Base-by-base conservation (phyloP, 805 yeast genomes). In the Spathaspora arborariae region DNA sequence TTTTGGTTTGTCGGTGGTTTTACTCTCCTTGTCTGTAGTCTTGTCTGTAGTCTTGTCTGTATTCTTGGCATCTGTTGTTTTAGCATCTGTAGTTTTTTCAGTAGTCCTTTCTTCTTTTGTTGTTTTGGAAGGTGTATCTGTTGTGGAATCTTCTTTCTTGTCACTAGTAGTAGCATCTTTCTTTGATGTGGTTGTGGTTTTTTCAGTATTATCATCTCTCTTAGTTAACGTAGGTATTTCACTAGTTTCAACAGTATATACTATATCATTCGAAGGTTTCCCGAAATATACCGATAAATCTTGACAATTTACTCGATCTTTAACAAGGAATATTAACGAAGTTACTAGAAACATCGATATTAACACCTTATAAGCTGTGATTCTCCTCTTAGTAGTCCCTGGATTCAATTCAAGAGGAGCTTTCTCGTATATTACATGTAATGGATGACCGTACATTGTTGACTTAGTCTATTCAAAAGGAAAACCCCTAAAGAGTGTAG, bases 361-460 rank as follows among this genome's bases (percentile, higher is more conserved):
- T 9, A 37, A 20, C 27, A 20, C 21, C 21, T 37, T 37, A 8
- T 20, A 20, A n/a, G n/a, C 15, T 11, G 26, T 37, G 15, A 15
- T 8, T 15, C 21, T 37, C n/a, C 27, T 37, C 22, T 10, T 20
- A 11, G 24, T 26, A 3, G 20, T 37, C 21, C 21, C 21, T 2
- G 26, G 24, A 13, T 21, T 20, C 11, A 26, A 40, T n/a, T 40
- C 42, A 26, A 40, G 42, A 18, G 42, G 30, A 10, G 13, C 42
- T 35, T 40, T 40, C 16, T 40, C 42, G 20, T 16, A 35, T 40
- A 40, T 40, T 18, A 40, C 42, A 13, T 16, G 35, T 20, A 40
- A 40, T 30, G 21, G 42, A 26, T 26, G 16, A 4, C 45, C 45
- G 16, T 20, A 42, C 45, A 42, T 42, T 10, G 20, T 37, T 6